Base-by-base conservation (phyloP, 768 basidiomycete species). In the Boletales sp. region DNA sequence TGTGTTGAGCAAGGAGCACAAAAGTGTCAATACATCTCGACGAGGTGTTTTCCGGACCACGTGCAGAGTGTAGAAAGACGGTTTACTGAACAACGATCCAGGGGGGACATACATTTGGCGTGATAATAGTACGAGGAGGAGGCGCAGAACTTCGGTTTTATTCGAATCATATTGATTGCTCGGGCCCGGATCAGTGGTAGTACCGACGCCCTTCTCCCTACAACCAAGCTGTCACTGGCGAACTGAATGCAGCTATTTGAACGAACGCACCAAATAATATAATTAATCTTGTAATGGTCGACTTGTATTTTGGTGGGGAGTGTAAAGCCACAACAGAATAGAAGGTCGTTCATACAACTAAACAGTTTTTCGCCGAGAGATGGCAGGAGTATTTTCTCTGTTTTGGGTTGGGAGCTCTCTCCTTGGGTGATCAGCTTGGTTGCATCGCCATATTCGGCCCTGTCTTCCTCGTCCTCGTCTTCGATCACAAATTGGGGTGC, bases 141-240 rank as follows among this genome's bases (percentile, higher is more conserved):
- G 82, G 25, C 92, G 89, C 0, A 98, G 75, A 34, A 97, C 87
- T 72, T 97, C 94, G 2, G 82, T 83, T 64, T 88, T 93, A 72
- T 94, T 91, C 45, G 71, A 73, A 62, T 96, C 92, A 46, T 83
- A 79, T 21, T 75, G 74, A 56, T 78, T 78, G 57, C 71, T 78
- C 8, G 82, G 73, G 0, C 84, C 85, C 8, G 82, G 78, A 63
- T 90, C 86, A 34, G 79, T 73, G 2, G 92, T 90, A 2, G 92
- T 92, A 12, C 96, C 95, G 19, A 99, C 81, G 12, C 95, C 95
- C 61, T 87, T 92, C 74, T 96, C 93, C 95, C 95, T 94, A 49
- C 28, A 18, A 36, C 40, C 25, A 38, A 42, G 33, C 48, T 35
- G 30, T 57, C 25, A 57, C 25, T 37, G 47, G 53, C 34, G n/a